Evolutionary conservation across 2,329 filamentous ascomycete species (phyloP), one percentile per base, ranked within the genome.

Genomic region (Chaetomium sp.): DNA sequence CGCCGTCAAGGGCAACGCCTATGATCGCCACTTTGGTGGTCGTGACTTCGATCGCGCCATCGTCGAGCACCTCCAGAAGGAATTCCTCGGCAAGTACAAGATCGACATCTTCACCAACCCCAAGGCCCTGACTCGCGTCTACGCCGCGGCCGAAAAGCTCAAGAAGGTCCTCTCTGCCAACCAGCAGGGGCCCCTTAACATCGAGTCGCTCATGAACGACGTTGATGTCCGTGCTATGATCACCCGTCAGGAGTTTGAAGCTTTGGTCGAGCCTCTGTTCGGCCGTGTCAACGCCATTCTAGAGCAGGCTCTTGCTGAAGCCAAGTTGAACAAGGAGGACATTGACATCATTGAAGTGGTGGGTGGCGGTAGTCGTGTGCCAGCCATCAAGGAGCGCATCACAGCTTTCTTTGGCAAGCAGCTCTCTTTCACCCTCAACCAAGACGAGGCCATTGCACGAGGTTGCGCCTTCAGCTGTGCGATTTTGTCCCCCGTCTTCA

Each of bases 121-220:
- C 63, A 96, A 96, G 78, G 94, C 92, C 57, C 83, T 87, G 72
- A 85, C 91, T 64, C 90, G 94, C 71, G 89, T 95, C 65, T 81
- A 88, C 43, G 85, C 90, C 59, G 91, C 89, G 55, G 91, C 91
- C 54, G 94, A 99, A 81, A 96, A 96, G 82, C 78, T 95, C 70
- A 99, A 99, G 86, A 97, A 97, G 85, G 86, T 97, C 54, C 79
- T 99, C 55, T 97, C 92, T 38, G 94, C 94, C 70, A 97, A 97
- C 77, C 88, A 91, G 65, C 82, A 88, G 69, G 91, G 92, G 14
- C 90, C 92, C 49, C 75, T 99, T 72, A 97, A 91, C 80, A 95
- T 99, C 68, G 94, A 99, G 79, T 96, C 91, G 38, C 79, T 99
- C 65, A 97, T 99, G 91, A 95, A 97, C 74, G 94, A 99, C 71